phyloP scores from a whole-genome alignment of 352 stramenopile species.

The Blastocystis sp. region DNA sequence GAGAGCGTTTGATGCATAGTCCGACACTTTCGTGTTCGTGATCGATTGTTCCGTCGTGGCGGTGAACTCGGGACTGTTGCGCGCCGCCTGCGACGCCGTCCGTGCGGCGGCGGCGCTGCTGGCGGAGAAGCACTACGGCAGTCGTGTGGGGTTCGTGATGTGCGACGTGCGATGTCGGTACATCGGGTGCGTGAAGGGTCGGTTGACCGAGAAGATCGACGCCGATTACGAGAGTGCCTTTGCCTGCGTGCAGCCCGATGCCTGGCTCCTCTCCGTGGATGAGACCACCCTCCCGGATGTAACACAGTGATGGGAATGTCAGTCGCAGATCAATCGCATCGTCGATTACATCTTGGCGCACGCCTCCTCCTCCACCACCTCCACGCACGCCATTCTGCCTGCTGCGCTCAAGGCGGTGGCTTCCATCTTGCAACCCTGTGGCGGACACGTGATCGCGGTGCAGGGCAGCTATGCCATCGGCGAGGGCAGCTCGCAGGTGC shows the following conservation, averaged over 20 bases:
- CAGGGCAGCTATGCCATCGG: slow-evolving; percentile 1
- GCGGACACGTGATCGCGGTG: neutral
- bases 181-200: neutral
- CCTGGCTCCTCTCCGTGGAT: neutral
- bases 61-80: slow-evolving; percentile 25
- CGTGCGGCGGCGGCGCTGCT: neutral
- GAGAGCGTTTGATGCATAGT: neutral
- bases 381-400: slow-evolving; percentile 12
- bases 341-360: slow-evolving; percentile 4
- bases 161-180: slow-evolving; percentile 28
- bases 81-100: neutral
- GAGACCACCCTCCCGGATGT: neutral
- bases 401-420: slow-evolving; percentile 8
- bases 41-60: neutral
- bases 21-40: neutral
- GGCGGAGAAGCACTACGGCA: neutral
- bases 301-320: neutral
- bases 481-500: neutral
- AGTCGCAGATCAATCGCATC: neutral
- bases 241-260: neutral
- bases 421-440: neutral
- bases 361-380: slow-evolving; percentile 6
- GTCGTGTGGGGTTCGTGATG: slow-evolving; percentile 16
- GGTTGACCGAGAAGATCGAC: neutral
- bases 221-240: slow-evolving; percentile 56